A percentile compares a stretch with the other conserved stretches of the same genome.
phyloP scores from a whole-genome alignment of 2,329 filamentous ascomycete species.

The Xylaria sp. region DNA sequence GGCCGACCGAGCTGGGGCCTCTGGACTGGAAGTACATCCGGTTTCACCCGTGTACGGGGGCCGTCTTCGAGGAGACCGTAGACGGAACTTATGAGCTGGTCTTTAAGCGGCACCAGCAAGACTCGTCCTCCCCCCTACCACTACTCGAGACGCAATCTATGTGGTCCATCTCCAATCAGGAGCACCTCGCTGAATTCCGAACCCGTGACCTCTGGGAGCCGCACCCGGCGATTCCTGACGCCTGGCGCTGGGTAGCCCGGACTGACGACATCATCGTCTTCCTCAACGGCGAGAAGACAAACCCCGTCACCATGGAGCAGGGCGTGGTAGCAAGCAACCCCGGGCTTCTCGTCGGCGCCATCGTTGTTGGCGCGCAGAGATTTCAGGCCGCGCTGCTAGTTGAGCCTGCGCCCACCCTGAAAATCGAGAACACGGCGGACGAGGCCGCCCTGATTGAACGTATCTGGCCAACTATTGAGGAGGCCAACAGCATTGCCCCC shows the following conservation, averaged over 20 bases:
- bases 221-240: slow-evolving; percentile 42
- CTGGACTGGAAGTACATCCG: slow-evolving; percentile 49
- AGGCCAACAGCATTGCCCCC: slow-evolving; percentile 37
- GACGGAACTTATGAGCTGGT: slow-evolving; percentile 44
- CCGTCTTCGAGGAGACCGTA: slow-evolving; percentile 42
- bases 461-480: slow-evolving; percentile 40
- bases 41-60: slow-evolving; percentile 47
- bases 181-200: slow-evolving; percentile 39
- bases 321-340: slow-evolving; percentile 36
- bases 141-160: slow-evolving; percentile 33
- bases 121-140: background rate
- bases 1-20: slow-evolving; percentile 36
- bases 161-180: slow-evolving; percentile 28
- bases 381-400: slow-evolving; percentile 42
- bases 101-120: slow-evolving; percentile 32
- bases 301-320: slow-evolving; percentile 47
- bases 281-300: slow-evolving; percentile 48
- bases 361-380: slow-evolving; percentile 39
- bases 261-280: slow-evolving; percentile 50
- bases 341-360: slow-evolving; percentile 34
- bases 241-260: slow-evolving; percentile 45
- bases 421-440: slow-evolving; percentile 29
- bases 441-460: slow-evolving; percentile 41
- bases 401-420: slow-evolving; percentile 26
- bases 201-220: slow-evolving; percentile 43